Conservation (phyloP, 768 basidiomycete genomes). For the Nidula microcarpa region DNA sequence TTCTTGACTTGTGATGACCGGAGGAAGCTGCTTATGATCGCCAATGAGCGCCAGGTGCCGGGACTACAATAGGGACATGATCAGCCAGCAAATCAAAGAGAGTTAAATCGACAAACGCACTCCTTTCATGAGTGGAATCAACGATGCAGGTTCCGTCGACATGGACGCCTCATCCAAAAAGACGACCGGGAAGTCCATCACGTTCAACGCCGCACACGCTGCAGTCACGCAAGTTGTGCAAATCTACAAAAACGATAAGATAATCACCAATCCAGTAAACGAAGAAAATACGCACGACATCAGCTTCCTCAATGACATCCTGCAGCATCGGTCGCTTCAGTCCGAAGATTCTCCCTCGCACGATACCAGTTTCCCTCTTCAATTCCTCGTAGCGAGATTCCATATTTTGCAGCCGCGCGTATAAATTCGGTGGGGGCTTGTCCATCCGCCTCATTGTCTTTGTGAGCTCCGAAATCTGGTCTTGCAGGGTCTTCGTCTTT, state of each 20-base stretch:
- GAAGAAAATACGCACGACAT: slow-evolving; percentile 56
- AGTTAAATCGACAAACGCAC: slow-evolving; percentile 42
- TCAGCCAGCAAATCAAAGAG: slow-evolving; percentile 2
- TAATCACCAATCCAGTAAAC: neutral
- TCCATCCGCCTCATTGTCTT: slow-evolving; percentile 8
- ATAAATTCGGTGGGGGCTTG: slow-evolving; percentile 4
- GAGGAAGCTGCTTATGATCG: slow-evolving; percentile 96
- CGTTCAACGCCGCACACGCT: slow-evolving; percentile 58
- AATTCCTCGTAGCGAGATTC: slow-evolving; percentile 19
- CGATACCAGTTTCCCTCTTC: slow-evolving; percentile 16
- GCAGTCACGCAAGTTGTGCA: slow-evolving; percentile 88
- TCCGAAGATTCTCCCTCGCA: slow-evolving; percentile 46
- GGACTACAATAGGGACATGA: slow-evolving; percentile 42
- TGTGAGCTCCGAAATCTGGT: slow-evolving; percentile 16
- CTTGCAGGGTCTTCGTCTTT: slow-evolving; percentile 17
- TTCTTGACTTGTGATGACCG: slow-evolving; percentile 76
- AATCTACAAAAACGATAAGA: slow-evolving; percentile 41
- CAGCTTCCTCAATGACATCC: slow-evolving; percentile 60
- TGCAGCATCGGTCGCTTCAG: slow-evolving; percentile 60
- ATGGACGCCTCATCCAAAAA: slow-evolving; percentile 95
- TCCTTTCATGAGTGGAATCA: slow-evolving; percentile 93
- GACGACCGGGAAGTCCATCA: slow-evolving; percentile 87
- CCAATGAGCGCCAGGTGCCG: slow-evolving; percentile 86
- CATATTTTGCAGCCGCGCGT: slow-evolving; percentile 27
- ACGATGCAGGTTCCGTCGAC: slow-evolving; percentile 90